Conservation (phyloP, 306 rosid species). For the Vigna radiata region DNA sequence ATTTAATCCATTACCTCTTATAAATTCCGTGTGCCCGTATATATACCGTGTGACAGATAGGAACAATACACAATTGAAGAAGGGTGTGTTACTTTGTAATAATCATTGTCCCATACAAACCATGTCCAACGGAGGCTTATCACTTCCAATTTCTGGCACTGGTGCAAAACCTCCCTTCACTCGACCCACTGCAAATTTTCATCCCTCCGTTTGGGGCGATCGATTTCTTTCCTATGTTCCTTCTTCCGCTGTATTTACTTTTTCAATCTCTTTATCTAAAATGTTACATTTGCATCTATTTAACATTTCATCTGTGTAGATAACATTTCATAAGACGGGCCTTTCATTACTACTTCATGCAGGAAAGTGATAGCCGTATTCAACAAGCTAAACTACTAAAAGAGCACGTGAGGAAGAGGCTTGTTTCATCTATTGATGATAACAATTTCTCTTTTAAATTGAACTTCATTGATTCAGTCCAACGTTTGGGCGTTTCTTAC, state of each 20-base stretch:
- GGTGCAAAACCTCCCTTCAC: background rate
- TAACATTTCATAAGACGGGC: no score
- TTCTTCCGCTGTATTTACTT: background rate
- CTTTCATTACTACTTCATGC: background rate
- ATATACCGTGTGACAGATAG: no score
- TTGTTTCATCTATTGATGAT: background rate
- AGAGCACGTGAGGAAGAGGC: conserved; percentile 41
- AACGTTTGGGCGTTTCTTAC: conserved; percentile 27
- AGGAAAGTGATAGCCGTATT: background rate
- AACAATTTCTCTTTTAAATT: background rate
- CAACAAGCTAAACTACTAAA: conserved; percentile 23
- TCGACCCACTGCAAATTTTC: background rate
- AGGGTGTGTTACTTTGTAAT: no score
- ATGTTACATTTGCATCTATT: no score
- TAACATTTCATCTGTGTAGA: no score
- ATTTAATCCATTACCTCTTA: no score
- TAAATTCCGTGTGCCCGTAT: no score
- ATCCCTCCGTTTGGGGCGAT: background rate
- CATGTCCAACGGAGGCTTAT: background rate
- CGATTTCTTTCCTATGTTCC: background rate
- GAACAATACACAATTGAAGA: no score
- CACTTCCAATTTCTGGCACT: background rate
- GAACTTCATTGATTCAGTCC: conserved; percentile 19
- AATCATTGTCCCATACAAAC: background rate
- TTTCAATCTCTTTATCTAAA: no score